These are phyloP conservation scores for Geoglossum glabrum DNA, from an alignment of 495 filamentous ascomycete genomes.

Conservation along the genomic window DNA sequence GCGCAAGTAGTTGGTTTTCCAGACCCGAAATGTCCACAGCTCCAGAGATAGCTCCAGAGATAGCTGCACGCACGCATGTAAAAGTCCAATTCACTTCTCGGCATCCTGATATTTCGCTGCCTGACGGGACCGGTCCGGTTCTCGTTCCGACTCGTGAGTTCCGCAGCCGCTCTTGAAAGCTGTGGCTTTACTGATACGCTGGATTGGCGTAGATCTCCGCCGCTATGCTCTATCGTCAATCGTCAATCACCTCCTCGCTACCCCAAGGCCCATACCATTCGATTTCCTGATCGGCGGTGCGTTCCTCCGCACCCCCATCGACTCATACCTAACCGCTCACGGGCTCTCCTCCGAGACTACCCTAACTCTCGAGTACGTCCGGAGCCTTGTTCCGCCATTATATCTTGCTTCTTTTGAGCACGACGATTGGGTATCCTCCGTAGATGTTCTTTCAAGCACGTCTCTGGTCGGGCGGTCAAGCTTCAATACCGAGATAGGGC, in stretches of 20 bases:
- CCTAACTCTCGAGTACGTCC: conserved; percentile 78
- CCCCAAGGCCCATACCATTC: conserved; percentile 64
- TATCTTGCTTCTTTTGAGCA: conserved; percentile 80
- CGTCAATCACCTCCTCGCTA: conserved; percentile 76
- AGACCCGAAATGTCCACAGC: neutral
- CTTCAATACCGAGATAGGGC: conserved; percentile 22
- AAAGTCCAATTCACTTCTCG: conserved; percentile 38
- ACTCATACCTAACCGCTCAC: conserved; percentile 68
- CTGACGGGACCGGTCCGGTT: conserved; percentile 39
- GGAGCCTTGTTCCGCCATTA: conserved; percentile 68
- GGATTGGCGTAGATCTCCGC: conserved; percentile 37
- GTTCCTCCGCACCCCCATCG: conserved; percentile 71
- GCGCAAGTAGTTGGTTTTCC: neutral
- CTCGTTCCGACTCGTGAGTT: conserved; percentile 42
- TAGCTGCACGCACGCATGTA: conserved; percentile 23
- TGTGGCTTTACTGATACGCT: neutral
- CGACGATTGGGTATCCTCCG: conserved; percentile 87
- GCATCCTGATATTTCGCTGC: conserved; percentile 37
- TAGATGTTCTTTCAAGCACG: conserved; percentile 58
- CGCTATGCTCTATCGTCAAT: conserved; percentile 82
- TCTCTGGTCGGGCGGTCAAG: conserved; percentile 17
- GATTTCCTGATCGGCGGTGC: conserved; percentile 89
- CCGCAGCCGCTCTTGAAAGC: neutral
- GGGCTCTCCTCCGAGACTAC: conserved; percentile 76
- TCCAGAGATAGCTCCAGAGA: neutral